Percentiles rank a stretch among this genome's conserved stretches.
These are phyloP conservation scores for Cyclotella distinguenda DNA, from an alignment of 108 stramenopile species.

Conservation along the genomic window DNA sequence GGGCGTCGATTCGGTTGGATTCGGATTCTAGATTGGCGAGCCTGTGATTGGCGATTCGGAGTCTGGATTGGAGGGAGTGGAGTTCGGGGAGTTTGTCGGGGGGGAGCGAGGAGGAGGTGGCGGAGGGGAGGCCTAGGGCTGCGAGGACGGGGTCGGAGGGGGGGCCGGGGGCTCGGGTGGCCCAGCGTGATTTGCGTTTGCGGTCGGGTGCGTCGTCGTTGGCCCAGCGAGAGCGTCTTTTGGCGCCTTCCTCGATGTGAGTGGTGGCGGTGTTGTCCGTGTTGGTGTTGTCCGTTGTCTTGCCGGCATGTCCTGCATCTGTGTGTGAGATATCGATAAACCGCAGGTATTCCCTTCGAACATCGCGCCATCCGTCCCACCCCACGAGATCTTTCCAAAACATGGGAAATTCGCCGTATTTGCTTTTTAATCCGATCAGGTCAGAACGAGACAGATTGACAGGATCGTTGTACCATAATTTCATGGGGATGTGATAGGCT, in stretches of 20 bases:
- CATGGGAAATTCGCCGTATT: conserved; percentile 66
- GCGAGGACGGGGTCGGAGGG: conserved; percentile 12
- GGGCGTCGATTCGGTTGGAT: conserved; percentile 72
- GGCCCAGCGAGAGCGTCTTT: conserved; percentile 29
- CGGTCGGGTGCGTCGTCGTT: conserved; percentile 19
- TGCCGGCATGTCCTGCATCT: conserved; percentile 21
- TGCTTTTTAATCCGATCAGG: conserved; percentile 36
- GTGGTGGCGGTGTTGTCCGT: neutral
- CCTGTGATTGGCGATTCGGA: conserved; percentile 64
- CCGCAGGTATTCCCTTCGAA: conserved; percentile 44
- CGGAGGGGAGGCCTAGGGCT: conserved; percentile 36
- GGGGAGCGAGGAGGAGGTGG: conserved; percentile 16
- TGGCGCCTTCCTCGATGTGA: neutral
- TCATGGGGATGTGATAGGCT: conserved; percentile 79
- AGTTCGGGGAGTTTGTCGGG: conserved; percentile 13
- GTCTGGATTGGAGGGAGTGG: conserved; percentile 47
- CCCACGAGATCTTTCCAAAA: conserved; percentile 84
- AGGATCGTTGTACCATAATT: conserved; percentile 71
- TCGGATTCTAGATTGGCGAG: conserved; percentile 69
- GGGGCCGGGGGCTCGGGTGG: conserved; percentile 25
- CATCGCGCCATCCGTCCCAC: conserved; percentile 88
- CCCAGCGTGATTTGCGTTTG: conserved; percentile 76
- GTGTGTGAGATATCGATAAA: conserved; percentile 46
- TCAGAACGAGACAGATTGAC: conserved; percentile 19
- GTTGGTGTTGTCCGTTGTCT: neutral